Percentiles rank a stretch among this genome's conserved stretches.
These are phyloP conservation scores for Cutaneotrichosporon sp. DNA, from an alignment of 1,284 basidiomycete species.

Conservation along the genomic window DNA sequence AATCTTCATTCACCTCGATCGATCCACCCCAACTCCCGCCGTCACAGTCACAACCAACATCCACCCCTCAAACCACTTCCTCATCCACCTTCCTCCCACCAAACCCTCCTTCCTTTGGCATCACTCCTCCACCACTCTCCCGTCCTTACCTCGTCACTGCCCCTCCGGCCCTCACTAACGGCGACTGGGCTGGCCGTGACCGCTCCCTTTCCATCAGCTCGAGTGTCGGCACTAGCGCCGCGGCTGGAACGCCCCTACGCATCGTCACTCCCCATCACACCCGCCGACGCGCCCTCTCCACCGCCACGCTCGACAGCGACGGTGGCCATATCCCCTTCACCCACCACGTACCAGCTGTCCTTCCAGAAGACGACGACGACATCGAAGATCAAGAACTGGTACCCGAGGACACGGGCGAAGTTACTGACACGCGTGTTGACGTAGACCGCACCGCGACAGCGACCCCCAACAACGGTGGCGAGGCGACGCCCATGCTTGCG, in stretches of 20 bases:
- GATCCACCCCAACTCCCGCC: conserved; percentile 9
- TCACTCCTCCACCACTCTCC: neutral
- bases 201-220: conserved; percentile 20
- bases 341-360: conserved; percentile 29
- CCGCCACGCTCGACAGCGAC: conserved; percentile 16
- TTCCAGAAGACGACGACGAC: conserved; percentile 15
- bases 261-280: conserved; percentile 13
- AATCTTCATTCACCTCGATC: neutral
- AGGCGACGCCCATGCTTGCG: neutral
- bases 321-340: conserved; percentile 44
- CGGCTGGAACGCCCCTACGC: neutral
- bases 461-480: conserved; percentile 6
- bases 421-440: neutral
- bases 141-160: conserved; percentile 41
- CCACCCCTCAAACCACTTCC: neutral
- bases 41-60: neutral
- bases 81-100: neutral
- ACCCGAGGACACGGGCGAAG: neutral
- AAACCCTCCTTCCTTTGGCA: neutral
- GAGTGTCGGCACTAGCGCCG: conserved; percentile 1
- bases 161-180: conserved; percentile 37
- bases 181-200: conserved; percentile 24
- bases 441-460: neutral
- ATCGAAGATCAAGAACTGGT: neutral
- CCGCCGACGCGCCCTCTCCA: conserved; percentile 13